These are phyloP conservation scores for Didymella pinodella DNA, from an alignment of 2,329 filamentous ascomycete species.

Conservation along the genomic window DNA sequence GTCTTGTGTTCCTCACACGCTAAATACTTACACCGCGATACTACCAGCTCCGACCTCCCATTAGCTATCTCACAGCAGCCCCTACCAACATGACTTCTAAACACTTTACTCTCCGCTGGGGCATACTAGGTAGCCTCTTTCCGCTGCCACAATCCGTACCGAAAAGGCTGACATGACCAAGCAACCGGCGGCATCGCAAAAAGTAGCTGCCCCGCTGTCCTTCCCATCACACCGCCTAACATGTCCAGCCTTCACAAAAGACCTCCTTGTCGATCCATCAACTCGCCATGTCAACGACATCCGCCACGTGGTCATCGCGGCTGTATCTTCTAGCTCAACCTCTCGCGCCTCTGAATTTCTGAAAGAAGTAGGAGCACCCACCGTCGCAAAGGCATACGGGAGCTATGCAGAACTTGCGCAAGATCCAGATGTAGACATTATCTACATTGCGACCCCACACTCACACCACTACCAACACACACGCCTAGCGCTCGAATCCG, in stretches of 20 bases:
- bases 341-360: conserved; percentile 76
- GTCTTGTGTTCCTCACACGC: not conserved
- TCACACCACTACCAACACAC: conserved; percentile 91
- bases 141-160: not conserved
- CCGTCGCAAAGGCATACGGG: conserved; percentile 73
- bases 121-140: conserved; percentile 32
- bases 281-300: conserved; percentile 74
- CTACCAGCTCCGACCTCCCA: not conserved
- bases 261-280: conserved; percentile 76
- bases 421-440: conserved; percentile 78
- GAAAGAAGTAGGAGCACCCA: conserved; percentile 70
- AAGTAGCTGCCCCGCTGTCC: conserved; percentile 12
- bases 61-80: not conserved
- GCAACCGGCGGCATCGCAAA: conserved; percentile 57
- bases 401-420: conserved; percentile 80
- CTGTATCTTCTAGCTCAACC: conserved; percentile 76
- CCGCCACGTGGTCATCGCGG: conserved; percentile 73
- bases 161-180: conserved; percentile 53
- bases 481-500: conserved; percentile 79
- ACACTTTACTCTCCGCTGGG: conserved; percentile 36
- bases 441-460: conserved; percentile 90
- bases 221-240: not conserved
- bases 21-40: not conserved
- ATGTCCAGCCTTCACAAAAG: conserved; percentile 61
- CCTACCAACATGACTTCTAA: conserved; percentile 26